Evolutionary conservation across 495 filamentous ascomycete genomes (phyloP), one percentile per base, ranked within the genome.

Genomic region (Trichoderma erinaceum): DNA sequence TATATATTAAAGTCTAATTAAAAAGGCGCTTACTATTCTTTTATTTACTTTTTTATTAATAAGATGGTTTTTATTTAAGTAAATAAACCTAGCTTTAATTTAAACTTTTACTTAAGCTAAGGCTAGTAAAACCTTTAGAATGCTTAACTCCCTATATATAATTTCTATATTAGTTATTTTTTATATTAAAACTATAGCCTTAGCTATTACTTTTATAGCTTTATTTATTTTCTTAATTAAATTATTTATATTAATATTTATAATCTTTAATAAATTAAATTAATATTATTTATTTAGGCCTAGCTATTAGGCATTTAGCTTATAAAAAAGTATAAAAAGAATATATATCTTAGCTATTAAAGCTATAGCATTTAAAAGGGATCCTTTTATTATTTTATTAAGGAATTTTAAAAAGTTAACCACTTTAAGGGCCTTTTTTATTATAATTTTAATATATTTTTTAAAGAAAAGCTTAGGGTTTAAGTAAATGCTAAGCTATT

Each of bases 381-480:
- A 56, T 0, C n/a, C 10, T 56, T 56, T 56, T 3, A 21, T 21
- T 56, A 56, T 56, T 56, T 56, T 56, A 56, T 56, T 56, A 56
- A 56, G 10, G 16, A 12, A 56, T 56, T 25, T 56, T 21, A 56
- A 56, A n/a, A 56, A 56, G 5, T 46, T 46, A 15, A 12, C 43
- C 18, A 11, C 43, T 46, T 46, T 46, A 15, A 46, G 12, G 12
- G 50, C 50, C 25, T 56, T 56, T 56, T 25, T 25, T 21, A 56
- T 56, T 56, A 56, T 56, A 21, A 56, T 8, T 25, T 56, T 56
- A 21, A 56, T 56, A 56, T 56, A 78, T 65, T 72, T 68, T 74
- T 78, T 77, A 68, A 68, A 63, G 25, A n/a, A 41, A 29, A 56
- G n/a, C 10, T n/a, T 25, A 38, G 46, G 10, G 18, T 56, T 13